Base-by-base conservation (phyloP, 208 protist species). In the Trichomonas gallinae region DNA sequence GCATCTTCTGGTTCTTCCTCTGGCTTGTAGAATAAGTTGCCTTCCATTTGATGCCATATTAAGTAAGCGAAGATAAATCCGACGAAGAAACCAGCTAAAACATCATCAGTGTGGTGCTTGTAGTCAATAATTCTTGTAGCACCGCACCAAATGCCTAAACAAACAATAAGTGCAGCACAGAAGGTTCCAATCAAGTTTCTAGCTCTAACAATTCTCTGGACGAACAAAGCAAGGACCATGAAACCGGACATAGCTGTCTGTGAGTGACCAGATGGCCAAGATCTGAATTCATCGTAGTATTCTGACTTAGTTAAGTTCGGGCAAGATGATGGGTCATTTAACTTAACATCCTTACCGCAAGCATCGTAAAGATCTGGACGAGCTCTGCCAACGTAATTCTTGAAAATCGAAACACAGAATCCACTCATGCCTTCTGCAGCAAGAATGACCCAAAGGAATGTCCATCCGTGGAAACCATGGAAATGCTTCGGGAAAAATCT, bases 91-190 rank as follows among this genome's bases (percentile, higher is more conserved):
- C 87, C 87, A 13, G 87, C 87, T 17, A 93, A 44, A 51, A 93
- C 87, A 93, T 93, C 87, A 93, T 93, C 87, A 38, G 87, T 48
- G 46, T 51, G 87, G 26, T 93, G 87, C 31, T 44, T 93, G 45
- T 58, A 93, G 46, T 93, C 87, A 34, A 38, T 4, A 38, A 93
- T 93, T 93, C 87, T 48, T 51, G 87, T 93, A 13, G 44, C 44
- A 34, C 87, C 87, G n/a, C 42, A 48, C 17, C 26, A 51, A n/a
- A 93, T 48, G 26, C 13, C 87, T 3, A 93, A 42, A 34, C 45
- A 38, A 17, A 93, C n/a, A 42, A 93, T 36, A 15, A 93, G 31
- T 58, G n/a, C 17, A 26, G 40, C 21, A 26, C 42, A 13, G 10
- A 51, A 51, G 34, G 87, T 26, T 48, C 15, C 40, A 9, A 34